Conservation (phyloP, 345 rosid species). For the Rhodamnia argentea region DNA sequence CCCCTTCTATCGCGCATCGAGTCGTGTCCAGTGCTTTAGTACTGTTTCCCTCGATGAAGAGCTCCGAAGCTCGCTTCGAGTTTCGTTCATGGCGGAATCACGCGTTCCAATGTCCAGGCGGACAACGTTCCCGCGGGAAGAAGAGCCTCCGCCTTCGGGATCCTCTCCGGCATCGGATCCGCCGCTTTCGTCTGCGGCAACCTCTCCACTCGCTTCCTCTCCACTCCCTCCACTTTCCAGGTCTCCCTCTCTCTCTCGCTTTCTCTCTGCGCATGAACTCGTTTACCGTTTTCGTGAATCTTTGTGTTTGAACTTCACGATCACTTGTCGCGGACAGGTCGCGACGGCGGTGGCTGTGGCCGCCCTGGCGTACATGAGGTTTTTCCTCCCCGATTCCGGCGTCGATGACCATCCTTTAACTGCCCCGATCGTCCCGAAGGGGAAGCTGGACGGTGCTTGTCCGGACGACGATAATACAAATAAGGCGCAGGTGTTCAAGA, state of each 20-base stretch:
- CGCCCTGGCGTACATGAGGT: constrained; percentile 46
- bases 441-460: constrained; percentile 6
- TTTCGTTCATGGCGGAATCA: neutral
- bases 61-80: neutral
- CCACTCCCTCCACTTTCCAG: constrained; percentile 69
- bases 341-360: constrained; percentile 36
- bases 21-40: too few species aligned
- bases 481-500: constrained; percentile 20
- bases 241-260: constrained; percentile 5
- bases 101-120: constrained; percentile 33
- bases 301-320: neutral
- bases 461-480: constrained; percentile 12
- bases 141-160: constrained; percentile 65
- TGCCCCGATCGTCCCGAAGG: constrained; percentile 28
- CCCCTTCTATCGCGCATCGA: neutral
- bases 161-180: constrained; percentile 65
- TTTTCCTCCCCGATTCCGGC: constrained; percentile 61
- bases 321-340: constrained; percentile 17
- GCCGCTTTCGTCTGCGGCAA: constrained; percentile 74
- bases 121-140: constrained; percentile 54
- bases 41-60: neutral
- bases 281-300: neutral
- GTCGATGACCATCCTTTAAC: constrained; percentile 12
- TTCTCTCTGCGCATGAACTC: neutral
- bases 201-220: constrained; percentile 67